phyloP scores from a whole-genome alignment of 1,139 yeast species.

The Pichia norvegensis region DNA sequence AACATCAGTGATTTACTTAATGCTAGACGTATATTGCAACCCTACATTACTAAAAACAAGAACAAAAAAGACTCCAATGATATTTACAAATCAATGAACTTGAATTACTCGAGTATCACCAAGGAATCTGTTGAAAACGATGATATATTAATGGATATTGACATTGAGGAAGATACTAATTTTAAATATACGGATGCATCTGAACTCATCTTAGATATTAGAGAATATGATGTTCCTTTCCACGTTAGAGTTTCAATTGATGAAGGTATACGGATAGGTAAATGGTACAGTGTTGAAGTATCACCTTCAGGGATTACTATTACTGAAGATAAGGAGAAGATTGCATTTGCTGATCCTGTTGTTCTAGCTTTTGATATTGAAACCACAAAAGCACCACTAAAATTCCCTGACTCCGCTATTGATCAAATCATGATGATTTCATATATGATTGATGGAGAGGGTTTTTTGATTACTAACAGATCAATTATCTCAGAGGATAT shows the following conservation, averaged over 20 bases:
- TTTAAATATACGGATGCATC: conserved; percentile 43
- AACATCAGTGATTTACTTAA: conserved; percentile 66
- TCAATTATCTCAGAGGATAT: conserved; percentile 92
- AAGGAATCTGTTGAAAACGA: conserved; percentile 21
- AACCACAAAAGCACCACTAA: conserved; percentile 92
- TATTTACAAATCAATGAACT: conserved; percentile 52
- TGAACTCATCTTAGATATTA: conserved; percentile 64
- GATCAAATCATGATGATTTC: conserved; percentile 99
- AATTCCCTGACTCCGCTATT: conserved; percentile 87
- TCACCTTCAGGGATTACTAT: conserved; percentile 44
- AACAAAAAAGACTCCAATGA: conserved; percentile 59
- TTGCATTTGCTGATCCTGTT: conserved; percentile 96
- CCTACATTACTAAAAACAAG: conserved; percentile 65
- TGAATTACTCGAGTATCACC: conserved; percentile 29
- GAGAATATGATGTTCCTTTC: conserved; percentile 95
- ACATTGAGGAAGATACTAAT: conserved; percentile 19
- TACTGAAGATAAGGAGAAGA: conserved; percentile 60
- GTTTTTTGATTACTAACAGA: conserved; percentile 85
- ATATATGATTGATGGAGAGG: conserved; percentile 98
- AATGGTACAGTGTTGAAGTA: conserved; percentile 84
- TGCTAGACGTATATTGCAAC: conserved; percentile 63
- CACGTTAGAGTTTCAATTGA: conserved; percentile 95
- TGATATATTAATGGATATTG: conserved; percentile 22
- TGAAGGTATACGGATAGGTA: conserved; percentile 77
- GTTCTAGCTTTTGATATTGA: conserved; percentile 96